Base-by-base conservation (phyloP, 345 rosid genomes). In the Erucastrum elatum region DNA sequence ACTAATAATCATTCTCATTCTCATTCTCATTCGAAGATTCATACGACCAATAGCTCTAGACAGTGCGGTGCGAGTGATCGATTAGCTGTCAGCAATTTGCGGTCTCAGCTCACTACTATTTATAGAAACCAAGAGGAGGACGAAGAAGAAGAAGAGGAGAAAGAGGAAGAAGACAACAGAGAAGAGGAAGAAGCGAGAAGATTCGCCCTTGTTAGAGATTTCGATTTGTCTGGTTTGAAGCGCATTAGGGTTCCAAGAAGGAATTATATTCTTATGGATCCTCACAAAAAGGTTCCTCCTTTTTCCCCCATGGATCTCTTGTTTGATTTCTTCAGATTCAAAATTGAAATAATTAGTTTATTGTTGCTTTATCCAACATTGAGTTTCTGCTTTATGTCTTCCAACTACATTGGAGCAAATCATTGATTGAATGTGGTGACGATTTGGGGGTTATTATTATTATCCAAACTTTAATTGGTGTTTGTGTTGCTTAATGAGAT, bases 161-260 rank as follows among this genome's bases (percentile, higher is more conserved):
- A 77, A 49, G 72, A 64, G 2, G 83, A 78, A 2, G 83, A 77
- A 0, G 75, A 82, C 0, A 75, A 76, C 5, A 73, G 44, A 15
- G 30, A 59, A 26, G 64, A 81, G 10, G 78, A 81, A 26, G 80
- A 75, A 31, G 9, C 33, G 21, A 60, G 53, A 71, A 66, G 81
- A 51, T 72, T 72, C 33, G 31, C 75, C 12, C 60, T 81, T 72
- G 78, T 88, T 61, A 81, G 71, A 53, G 92, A 84, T 75, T 85
- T 87, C 60, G 87, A 94, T 82, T 21, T 84, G 21, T 86, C 90
- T 62, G 79, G 56, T 8, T 81, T 91, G 77, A 85, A 70, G 67
- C 55, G 7, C 72, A 82, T 94, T 85, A 84, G 82, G 79, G 96
- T 90, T 53, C 94, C 91, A 41, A 85, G 87, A 64, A 85, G 90